phyloP scores from a whole-genome alignment of 805 yeast genomes.

The Kodamaea restingae region DNA sequence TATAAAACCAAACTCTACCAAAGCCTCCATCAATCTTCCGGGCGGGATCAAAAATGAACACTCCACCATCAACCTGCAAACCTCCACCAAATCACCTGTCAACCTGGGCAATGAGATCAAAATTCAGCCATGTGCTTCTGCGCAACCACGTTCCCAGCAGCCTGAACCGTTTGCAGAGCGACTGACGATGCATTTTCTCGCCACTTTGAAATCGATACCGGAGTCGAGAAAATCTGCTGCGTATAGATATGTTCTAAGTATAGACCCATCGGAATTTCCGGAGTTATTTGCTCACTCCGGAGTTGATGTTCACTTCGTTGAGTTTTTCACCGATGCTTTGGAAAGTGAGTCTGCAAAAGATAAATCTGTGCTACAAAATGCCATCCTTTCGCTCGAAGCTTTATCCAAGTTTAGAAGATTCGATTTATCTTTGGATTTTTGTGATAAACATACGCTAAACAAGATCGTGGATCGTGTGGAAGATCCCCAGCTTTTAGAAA shows the following conservation, averaged over 20 bases:
- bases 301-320: slow-evolving; percentile 46
- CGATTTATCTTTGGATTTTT: slow-evolving; percentile 31
- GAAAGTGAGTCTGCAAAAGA: slow-evolving; percentile 15
- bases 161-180: slow-evolving; percentile 14
- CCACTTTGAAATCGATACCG: slow-evolving; percentile 25
- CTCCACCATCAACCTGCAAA: too few relatives aligned
- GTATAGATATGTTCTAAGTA: slow-evolving; percentile 32
- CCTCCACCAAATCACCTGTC: not conserved
- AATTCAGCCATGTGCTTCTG: too few relatives aligned
- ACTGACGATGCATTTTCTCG: slow-evolving; percentile 24
- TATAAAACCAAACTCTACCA: not conserved
- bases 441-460: slow-evolving; percentile 13
- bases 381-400: slow-evolving; percentile 18
- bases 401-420: slow-evolving; percentile 36
- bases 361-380: slow-evolving; percentile 14
- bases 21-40: not conserved
- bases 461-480: slow-evolving; percentile 3
- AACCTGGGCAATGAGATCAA: too few relatives aligned
- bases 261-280: slow-evolving; percentile 22
- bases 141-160: not conserved
- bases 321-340: slow-evolving; percentile 45
- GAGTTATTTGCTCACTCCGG: slow-evolving; percentile 41
- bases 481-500: not conserved
- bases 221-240: slow-evolving; percentile 23
- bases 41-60: too few relatives aligned